These are phyloP conservation scores for Talaromyces sp. DNA, from an alignment of 2,329 filamentous ascomycete genomes.

Conservation along the genomic window DNA sequence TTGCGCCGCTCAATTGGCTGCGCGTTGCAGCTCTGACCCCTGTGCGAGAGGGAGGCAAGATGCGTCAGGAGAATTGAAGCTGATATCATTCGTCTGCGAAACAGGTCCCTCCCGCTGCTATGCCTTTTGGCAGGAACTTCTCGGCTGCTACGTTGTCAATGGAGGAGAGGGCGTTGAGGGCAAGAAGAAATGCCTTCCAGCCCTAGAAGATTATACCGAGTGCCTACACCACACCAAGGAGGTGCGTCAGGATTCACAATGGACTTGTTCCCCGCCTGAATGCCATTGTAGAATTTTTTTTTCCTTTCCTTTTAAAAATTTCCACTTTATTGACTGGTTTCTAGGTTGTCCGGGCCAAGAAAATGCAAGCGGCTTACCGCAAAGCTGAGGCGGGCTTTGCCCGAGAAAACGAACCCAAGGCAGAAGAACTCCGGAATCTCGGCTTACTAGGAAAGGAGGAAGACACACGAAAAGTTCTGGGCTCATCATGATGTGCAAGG, in stretches of 20 bases:
- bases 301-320: too few species aligned
- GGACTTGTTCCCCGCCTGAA: background rate
- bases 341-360: conserved; percentile 70
- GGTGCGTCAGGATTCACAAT: conserved; percentile 49
- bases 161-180: conserved; percentile 72
- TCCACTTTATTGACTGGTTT: background rate
- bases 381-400: conserved; percentile 69
- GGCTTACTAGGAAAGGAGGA: conserved; percentile 81
- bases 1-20: conserved; percentile 7
- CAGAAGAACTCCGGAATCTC: conserved; percentile 80
- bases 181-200: conserved; percentile 79
- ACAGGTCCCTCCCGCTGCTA: conserved; percentile 77
- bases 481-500: conserved; percentile 9
- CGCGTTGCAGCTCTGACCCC: conserved; percentile 4
- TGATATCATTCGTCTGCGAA: conserved; percentile 17
- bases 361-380: conserved; percentile 78
- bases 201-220: conserved; percentile 96
- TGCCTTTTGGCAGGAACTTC: conserved; percentile 98
- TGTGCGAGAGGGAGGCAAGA: background rate
- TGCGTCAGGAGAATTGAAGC: conserved; percentile 9
- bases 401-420: conserved; percentile 74
- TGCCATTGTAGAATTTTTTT: background rate
- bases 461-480: conserved; percentile 59
- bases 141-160: conserved; percentile 97
- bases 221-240: conserved; percentile 99